Evolutionary conservation across 805 yeast genomes (phyloP), one percentile per base, ranked within the genome.

Genomic region (Wickerhamiella azymoides): DNA sequence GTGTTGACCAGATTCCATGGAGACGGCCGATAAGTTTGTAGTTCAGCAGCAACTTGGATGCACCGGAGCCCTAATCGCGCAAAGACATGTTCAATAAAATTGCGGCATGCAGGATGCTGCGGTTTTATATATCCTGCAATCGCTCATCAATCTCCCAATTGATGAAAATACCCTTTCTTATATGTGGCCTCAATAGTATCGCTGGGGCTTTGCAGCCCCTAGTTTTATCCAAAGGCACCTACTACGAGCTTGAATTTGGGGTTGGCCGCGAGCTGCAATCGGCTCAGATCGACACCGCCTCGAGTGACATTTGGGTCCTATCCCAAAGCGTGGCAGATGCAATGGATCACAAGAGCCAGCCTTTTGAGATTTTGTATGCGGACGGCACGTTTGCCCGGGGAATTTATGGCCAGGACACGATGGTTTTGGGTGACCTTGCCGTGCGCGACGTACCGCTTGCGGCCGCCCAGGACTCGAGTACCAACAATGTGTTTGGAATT

Each of bases 391-490:
- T 39, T 8, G 80, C 79, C 5, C 53, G 55, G 16, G 84, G 84
- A 10, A 54, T 48, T 26, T 77, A 77, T 75, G 92, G 81, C 10
- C 60, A 66, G 43, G 94, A 83, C 54, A 62, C 63, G 38, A 67
- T 84, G 3, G 49, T 50, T 1, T 51, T 80, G 43, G 72, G 73
- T 40, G 71, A 67, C 45, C 58, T 69, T 11, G 61, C 67, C 2
- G 64, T 80, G 9, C 49, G 65, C 0, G 61, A 65, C 43, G 52
- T 40, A 8, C 38, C 28, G 9, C 71, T 85, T 59, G 96, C 92
- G 2, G 76, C 85, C 17, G 89, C 82, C 4, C 76, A 76, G 57
- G 60, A 62, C 30, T 72, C 85, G 1, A 74, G 74, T 47, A 60
- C 75, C 7, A 62, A 70, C 49, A 92, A 92, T 45, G 55, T 57